Evolutionary conservation across 1,284 basidiomycete genomes (phyloP), one percentile per base, ranked within the genome.

Genomic region (Volvariella surrecta): DNA sequence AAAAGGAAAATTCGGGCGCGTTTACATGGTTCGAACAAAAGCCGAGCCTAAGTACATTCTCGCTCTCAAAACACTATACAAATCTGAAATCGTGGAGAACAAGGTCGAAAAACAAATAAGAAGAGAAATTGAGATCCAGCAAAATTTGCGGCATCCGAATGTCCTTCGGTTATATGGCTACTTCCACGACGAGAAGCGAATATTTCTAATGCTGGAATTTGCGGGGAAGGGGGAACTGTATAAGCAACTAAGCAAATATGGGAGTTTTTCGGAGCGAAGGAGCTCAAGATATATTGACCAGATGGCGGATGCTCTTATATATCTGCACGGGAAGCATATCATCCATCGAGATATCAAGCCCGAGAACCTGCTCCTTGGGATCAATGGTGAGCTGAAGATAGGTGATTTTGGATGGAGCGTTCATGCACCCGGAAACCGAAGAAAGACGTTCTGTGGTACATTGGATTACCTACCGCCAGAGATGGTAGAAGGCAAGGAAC

Each of bases 321-420:
- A 99, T 60, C 74, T 99, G 2, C 96, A 99, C 61, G 71, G 74
- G 45, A 99, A 99, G 60, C 94, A 99, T 58, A 91, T 99, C 52
- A 99, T 99, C 47, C 96, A 99, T 60, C 82, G 96, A 18, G 96
- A 99, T 58, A 99, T 99, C 71, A 99, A 99, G 64, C 96, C 96
- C 0, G 96, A 98, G 66, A 99, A 99, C 60, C 66, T 99, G 40
- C 73, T 99, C 6, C 70, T 99, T 7, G 95, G 94, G 11, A 81
- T 99, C 55, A 89, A 93, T 52, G 96, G 95, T 37, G 95, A 99
- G 60, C 72, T 99, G 51, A 99, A 99, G 74, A 97, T 99, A 50
- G 96, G 82, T 4, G 96, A 99, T 63, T 99, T 99, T 63, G 96
- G 96, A 4, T 99, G 96, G 95, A 92, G 88, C 57, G 95, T 99